Conservation (phyloP, 306 rosid species). For the Lithocarpus polystachyus region DNA sequence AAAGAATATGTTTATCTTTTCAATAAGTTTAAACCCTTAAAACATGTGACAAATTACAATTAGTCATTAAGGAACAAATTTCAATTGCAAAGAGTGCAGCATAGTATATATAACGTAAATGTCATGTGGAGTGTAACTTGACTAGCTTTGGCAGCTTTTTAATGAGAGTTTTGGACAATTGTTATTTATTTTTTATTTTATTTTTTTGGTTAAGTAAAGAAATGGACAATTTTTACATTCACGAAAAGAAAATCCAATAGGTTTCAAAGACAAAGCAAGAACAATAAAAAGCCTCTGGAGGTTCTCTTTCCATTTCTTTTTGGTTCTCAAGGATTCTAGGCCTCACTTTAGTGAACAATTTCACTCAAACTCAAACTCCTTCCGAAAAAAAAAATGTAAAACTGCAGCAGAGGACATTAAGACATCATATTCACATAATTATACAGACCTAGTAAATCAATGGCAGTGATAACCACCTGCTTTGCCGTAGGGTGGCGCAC, state of each 20-base stretch:
- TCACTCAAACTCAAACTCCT: constrained; percentile 16
- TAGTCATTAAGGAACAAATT: not conserved
- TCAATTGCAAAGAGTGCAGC: not conserved
- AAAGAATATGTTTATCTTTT: not conserved
- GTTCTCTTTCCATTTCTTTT: not conserved
- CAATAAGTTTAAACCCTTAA: not conserved
- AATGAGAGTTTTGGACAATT: not conserved
- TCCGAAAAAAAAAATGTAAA: not conserved
- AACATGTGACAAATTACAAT: not conserved
- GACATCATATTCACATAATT: not conserved
- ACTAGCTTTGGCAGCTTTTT: not conserved
- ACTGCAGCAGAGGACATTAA: not conserved
- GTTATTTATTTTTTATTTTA: no score
- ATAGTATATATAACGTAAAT: not conserved
- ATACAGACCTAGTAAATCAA: constrained; percentile 77
- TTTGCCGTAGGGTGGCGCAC: constrained; percentile 86
- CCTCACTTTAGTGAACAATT: no score
- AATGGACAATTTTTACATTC: not conserved
- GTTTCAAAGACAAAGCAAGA: not conserved
- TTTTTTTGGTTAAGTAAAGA: no score
- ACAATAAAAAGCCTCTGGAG: not conserved
- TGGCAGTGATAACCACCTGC: constrained; percentile 96
- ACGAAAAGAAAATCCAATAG: not conserved
- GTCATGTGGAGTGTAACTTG: not conserved
- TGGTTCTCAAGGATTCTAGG: not conserved